Evolutionary conservation across 2,329 filamentous ascomycete genomes (phyloP).

Genomic region (Ascochyta lentis): DNA sequence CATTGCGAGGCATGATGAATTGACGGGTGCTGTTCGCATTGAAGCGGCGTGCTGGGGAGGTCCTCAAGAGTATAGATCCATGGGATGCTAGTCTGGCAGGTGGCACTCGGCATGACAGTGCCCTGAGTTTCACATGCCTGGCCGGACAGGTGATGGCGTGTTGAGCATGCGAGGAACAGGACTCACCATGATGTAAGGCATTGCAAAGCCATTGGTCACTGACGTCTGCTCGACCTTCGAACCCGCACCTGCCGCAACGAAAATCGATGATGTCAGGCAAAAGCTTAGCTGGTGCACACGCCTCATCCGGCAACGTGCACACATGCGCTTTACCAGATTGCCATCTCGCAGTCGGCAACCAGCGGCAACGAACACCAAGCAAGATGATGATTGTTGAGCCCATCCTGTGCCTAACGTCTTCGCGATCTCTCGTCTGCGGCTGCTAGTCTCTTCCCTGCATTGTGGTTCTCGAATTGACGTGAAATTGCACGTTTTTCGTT

Average conservation of each 20-base stretch:
- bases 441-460: conserved; percentile 30
- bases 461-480: conserved; percentile 26
- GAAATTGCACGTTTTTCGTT: conserved; percentile 16
- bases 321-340: background rate
- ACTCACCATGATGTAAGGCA: conserved; percentile 9
- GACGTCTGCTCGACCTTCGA: conserved; percentile 4
- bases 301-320: conserved; percentile 18
- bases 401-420: conserved; percentile 21
- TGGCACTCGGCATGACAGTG: conserved; percentile 10
- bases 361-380: conserved; percentile 5
- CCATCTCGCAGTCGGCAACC: conserved; percentile 4
- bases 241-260: conserved; percentile 1
- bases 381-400: conserved; percentile 7
- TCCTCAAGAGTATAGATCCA: background rate
- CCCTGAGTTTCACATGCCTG: conserved; percentile 16
- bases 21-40: conserved; percentile 22
- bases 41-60: background rate
- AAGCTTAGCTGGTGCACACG: conserved; percentile 28
- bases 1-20: conserved; percentile 33
- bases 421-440: conserved; percentile 22
- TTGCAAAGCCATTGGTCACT: conserved; percentile 4
- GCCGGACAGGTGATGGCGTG: conserved; percentile 5
- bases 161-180: conserved; percentile 3
- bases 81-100: background rate
- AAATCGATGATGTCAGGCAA: conserved; percentile 39